Percentiles rank a stretch among this genome's conserved stretches.
phyloP scores from a whole-genome alignment of 2,329 filamentous ascomycete genomes.

The Aphanocladium album region DNA sequence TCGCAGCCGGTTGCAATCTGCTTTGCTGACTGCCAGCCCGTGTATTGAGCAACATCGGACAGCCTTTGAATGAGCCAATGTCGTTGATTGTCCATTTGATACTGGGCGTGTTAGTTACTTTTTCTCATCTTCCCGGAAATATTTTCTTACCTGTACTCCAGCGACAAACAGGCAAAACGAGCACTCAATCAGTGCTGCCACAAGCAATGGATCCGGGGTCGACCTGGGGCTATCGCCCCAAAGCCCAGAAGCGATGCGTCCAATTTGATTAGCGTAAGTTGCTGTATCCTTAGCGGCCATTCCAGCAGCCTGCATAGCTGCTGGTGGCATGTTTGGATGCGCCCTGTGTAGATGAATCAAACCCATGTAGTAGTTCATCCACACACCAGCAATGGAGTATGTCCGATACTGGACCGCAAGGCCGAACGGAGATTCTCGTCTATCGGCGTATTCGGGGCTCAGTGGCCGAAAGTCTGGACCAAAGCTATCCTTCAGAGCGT shows the following conservation, averaged over 20 bases:
- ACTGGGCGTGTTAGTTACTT: conserved; percentile 33
- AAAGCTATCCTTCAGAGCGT: conserved; percentile 59
- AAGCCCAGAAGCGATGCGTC: conserved; percentile 72
- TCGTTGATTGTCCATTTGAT: conserved; percentile 65
- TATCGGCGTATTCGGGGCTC: conserved; percentile 59
- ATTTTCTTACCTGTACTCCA: conserved; percentile 57
- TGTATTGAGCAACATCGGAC: conserved; percentile 69
- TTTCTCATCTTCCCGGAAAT: background rate
- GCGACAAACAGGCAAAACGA: conserved; percentile 83
- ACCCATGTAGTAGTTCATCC: conserved; percentile 82
- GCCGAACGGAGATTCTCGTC: conserved; percentile 69
- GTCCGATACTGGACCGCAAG: conserved; percentile 75
- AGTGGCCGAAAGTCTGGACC: conserved; percentile 74
- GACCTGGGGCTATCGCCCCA: conserved; percentile 46
- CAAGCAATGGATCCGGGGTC: conserved; percentile 61
- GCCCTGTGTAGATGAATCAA: conserved; percentile 76
- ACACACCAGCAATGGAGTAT: conserved; percentile 81
- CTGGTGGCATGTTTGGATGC: conserved; percentile 86
- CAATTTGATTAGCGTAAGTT: conserved; percentile 67
- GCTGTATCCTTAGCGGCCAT: conserved; percentile 70
- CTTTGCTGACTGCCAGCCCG: conserved; percentile 80
- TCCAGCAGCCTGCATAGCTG: conserved; percentile 80
- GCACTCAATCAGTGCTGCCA: conserved; percentile 76
- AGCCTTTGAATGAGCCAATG: conserved; percentile 72
- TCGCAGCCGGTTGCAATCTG: conserved; percentile 83